Evolutionary conservation across 2,329 filamentous ascomycete species (phyloP), one percentile per base, ranked within the genome.

Genomic region (Ophiosphaerella narmari): DNA sequence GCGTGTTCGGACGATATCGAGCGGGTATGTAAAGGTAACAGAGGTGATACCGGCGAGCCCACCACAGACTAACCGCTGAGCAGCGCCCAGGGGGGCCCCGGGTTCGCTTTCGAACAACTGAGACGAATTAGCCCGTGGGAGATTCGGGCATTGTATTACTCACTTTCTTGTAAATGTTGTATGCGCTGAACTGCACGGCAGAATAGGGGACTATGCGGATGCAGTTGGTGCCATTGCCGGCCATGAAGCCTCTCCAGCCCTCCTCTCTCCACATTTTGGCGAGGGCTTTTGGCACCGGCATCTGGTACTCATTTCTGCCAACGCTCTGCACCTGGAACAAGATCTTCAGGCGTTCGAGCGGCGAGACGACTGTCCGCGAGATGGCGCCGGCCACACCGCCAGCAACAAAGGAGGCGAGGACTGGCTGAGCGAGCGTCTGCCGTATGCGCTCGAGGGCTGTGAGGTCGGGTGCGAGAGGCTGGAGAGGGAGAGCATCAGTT

Each of bases 151-250:
- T 3, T 29, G 24, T 32, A 21, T 13, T 42, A 77, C 86, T 72
- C 78, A 95, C 92, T 77, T 86, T 84, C 76, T 96, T 97, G 77
- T 99, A 99, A 62, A 97, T 86, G 72, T 96, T 97, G 79, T 97
- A 99, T 70, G 91, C 95, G 62, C 93, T 93, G 74, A 99, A 99
- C 70, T 99, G 94, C 35, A 97, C 94, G 9, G 94, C 94, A 42
- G 93, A 97, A 74, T 99, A 99, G 4, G 94, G 94, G 44, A 99
- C 91, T 61, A 99, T 99, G 55, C 94, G 90, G 66, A 99, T 90
- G 80, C 94, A 99, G 75, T 99, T 99, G 54, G 92, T 97, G 57
- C 94, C 94, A 72, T 99, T 99, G 44, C 94, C 94, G 60, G 91
- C 86, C 92, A 99, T 96, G 75, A 97, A 96, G 0, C 94, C 94